These are phyloP conservation scores for Fomitopsis pinicola DNA, from an alignment of 1,284 basidiomycete species.

Conservation along the genomic window DNA sequence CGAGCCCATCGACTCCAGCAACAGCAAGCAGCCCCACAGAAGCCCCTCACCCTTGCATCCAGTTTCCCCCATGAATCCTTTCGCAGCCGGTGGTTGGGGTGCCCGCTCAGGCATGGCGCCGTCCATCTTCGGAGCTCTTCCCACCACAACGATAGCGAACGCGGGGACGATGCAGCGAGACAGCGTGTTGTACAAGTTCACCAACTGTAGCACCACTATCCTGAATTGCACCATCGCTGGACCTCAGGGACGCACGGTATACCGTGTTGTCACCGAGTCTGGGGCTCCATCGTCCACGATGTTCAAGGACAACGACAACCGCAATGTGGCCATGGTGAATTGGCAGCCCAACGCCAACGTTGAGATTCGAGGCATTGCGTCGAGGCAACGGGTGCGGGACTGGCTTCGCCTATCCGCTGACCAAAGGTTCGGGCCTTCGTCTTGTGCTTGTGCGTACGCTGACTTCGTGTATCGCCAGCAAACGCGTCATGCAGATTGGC, in stretches of 20 bases:
- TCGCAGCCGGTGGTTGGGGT: conserved; percentile 24
- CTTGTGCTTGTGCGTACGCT: neutral
- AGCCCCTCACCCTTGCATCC: neutral
- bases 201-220: conserved; percentile 43
- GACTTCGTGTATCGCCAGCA: conserved; percentile 22
- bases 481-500: conserved; percentile 37
- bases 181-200: conserved; percentile 45
- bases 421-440: conserved; percentile 38
- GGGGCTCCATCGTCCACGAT: conserved; percentile 49
- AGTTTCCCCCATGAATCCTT: conserved; percentile 24
- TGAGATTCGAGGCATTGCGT: conserved; percentile 48
- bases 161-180: conserved; percentile 28
- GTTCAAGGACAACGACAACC: conserved; percentile 45
- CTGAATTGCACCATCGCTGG: conserved; percentile 52
- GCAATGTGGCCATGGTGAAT: conserved; percentile 51
- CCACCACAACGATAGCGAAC: conserved; percentile 35
- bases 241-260: conserved; percentile 31
- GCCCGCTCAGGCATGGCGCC: conserved; percentile 27
- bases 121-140: conserved; percentile 59
- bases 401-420: conserved; percentile 55
- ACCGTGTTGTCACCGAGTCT: conserved; percentile 39
- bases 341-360: conserved; percentile 53
- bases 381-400: conserved; percentile 42
- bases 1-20: neutral
- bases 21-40: neutral